A percentile compares a stretch with the other conserved stretches of the same genome.
These are phyloP conservation scores for Schwanniomyces etchellsii DNA, from an alignment of 1,139 yeast species.

Conservation along the genomic window DNA sequence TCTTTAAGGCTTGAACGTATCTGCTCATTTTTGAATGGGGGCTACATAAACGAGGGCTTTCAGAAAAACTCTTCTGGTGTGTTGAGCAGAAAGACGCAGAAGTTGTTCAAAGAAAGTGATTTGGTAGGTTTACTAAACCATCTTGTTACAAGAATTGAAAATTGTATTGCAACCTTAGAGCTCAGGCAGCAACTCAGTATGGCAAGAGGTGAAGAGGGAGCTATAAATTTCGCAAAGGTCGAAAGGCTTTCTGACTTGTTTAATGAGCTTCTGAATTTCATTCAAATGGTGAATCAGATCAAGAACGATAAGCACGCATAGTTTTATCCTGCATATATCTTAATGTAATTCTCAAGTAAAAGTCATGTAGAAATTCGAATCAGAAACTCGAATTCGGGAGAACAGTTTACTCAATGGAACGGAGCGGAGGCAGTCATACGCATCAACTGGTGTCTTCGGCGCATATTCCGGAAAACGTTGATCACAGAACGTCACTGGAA, in stretches of 20 bases:
- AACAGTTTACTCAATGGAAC: too few relatives aligned
- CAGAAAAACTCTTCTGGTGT: constrained; percentile 21
- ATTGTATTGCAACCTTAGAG: constrained; percentile 35
- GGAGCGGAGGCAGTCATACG: neutral
- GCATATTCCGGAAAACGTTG: too few relatives aligned
- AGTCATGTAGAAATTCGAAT: constrained; percentile 1
- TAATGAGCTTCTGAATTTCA: constrained; percentile 16
- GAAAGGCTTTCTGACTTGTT: constrained; percentile 20
- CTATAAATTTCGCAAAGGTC: constrained; percentile 17
- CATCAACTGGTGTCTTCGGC: neutral
- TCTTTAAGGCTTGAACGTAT: constrained; percentile 47
- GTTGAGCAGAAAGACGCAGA: constrained; percentile 16
- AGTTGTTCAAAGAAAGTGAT: constrained; percentile 29
- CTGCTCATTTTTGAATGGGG: constrained; percentile 33
- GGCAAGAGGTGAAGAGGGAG: constrained; percentile 18
- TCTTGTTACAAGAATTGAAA: constrained; percentile 59
- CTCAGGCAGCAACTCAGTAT: constrained; percentile 28
- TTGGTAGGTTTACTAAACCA: constrained; percentile 52
- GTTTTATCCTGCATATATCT: neutral
- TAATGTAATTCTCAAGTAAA: too few relatives aligned
- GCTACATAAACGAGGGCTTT: constrained; percentile 23
- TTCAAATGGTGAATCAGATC: neutral
- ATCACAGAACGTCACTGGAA: too few relatives aligned
- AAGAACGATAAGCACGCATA: neutral
- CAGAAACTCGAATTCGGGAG: too few relatives aligned